These are phyloP conservation scores for Aristolochia californica DNA, from an alignment of 164 flowering plant species.

Conservation along the genomic window DNA sequence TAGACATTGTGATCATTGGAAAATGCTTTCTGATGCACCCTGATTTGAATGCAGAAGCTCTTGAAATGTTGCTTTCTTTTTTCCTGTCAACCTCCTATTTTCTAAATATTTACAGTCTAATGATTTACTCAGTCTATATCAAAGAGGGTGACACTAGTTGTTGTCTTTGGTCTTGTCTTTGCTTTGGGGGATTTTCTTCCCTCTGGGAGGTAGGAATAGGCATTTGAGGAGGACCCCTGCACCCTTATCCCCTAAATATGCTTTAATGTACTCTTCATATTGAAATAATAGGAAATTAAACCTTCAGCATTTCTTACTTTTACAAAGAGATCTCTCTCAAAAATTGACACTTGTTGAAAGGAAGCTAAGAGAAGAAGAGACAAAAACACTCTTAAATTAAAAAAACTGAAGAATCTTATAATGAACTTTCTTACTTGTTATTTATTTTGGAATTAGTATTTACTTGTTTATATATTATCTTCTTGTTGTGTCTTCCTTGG, in stretches of 20 bases:
- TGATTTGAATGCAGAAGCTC: too few species aligned
- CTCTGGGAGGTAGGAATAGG: conserved; percentile 52
- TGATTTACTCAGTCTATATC: too few species aligned
- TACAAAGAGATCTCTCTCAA: conserved; percentile 5
- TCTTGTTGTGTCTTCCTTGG: too few species aligned
- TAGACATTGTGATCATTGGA: too few species aligned
- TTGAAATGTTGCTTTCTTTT: too few species aligned
- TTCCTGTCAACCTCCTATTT: too few species aligned
- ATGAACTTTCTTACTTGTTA: not conserved
- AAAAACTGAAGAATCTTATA: not conserved
- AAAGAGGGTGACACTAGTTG: too few species aligned
- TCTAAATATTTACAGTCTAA: too few species aligned
- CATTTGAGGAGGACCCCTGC: not conserved
- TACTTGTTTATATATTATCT: not conserved
- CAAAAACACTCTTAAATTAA: conserved; percentile 57
- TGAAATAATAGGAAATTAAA: not conserved
- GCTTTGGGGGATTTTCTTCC: conserved; percentile 98
- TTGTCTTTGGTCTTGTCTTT: conserved; percentile 82
- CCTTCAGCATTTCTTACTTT: too few species aligned
- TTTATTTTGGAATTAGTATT: not conserved
- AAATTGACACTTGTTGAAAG: conserved; percentile 27
- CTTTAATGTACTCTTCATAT: not conserved
- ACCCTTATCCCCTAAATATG: too few species aligned
- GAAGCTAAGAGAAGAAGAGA: conserved; percentile 55
- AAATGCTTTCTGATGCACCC: too few species aligned